Evolutionary conservation across 1,284 basidiomycete genomes (phyloP), one percentile per base, ranked within the genome.

Genomic region (Rhodotorula glutinis): DNA sequence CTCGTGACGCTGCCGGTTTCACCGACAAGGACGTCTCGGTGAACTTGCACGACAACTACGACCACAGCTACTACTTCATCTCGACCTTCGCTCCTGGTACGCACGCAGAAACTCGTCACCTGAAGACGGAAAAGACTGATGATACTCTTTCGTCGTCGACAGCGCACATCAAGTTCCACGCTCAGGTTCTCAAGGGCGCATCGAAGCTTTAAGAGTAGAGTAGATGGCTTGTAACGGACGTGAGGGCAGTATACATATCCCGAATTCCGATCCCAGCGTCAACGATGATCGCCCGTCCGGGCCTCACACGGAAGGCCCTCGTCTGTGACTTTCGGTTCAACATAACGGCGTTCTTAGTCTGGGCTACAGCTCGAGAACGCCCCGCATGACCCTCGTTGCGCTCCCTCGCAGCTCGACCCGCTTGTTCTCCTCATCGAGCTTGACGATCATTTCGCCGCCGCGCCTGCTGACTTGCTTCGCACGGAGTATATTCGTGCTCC

Each of bases 31-130:
- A 90, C 77, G 89, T 97, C 14, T 81, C 85, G 60, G 87, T 97
- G 25, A 83, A 90, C 70, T 83, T 85, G 70, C 91, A 95, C 65
- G 88, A 90, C 4, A 53, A 88, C 16, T 98, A 96, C 77, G 94
- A 98, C 78, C 95, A 98, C 79, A 78, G 81, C 67, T 79, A 94
- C 79, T 95, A 87, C 80, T 95, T 95, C 76, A 85, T 89, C 75
- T 87, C 86, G 33, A 88, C 86, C 0, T 90, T 88, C 75, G 85
- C 76, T 1, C 72, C 75, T 7, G 77, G 66, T 71, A 21, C 14
- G 69, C 57, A 0, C 9, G 4, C 23, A 14, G 49, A 23, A 2
- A 3, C 27, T 17, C 2, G 43, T 46, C 2, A n/a, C 46, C 10
- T 17, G 9, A 7, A 13, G 11, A 13, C 14, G 4, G 19, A 33